phyloP scores from a whole-genome alignment of 257 asterid genomes.

The Lithospermum erythrorhizon region DNA sequence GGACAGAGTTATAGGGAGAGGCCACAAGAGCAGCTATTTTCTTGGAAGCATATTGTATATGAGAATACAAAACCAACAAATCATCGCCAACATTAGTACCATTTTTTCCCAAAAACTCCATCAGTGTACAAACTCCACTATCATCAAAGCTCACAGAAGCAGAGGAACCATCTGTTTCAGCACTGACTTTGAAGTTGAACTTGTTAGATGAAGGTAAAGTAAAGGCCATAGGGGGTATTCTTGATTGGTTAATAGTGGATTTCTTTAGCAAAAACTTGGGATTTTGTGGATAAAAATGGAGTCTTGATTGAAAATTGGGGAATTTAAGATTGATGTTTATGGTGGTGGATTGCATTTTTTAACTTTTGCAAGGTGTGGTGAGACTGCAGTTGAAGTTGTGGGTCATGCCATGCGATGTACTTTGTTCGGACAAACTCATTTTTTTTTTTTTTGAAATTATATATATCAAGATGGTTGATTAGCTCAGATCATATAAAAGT shows the following conservation, averaged over 20 bases:
- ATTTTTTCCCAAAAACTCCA: constrained; percentile 55
- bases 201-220: constrained; percentile 23
- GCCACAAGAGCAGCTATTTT: constrained; percentile 86
- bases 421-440: too few relatives aligned
- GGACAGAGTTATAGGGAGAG: constrained; percentile 65
- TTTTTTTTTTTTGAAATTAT: too few relatives aligned
- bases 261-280: constrained; percentile 18
- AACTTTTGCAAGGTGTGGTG: constrained; percentile 3
- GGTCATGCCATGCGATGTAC: background rate
- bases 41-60: constrained; percentile 76
- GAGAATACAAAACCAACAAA: constrained; percentile 48
- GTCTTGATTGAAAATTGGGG: constrained; percentile 27
- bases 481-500: too few relatives aligned
- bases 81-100: constrained; percentile 63
- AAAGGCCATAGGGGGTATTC: constrained; percentile 26
- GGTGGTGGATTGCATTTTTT: constrained; percentile 40
- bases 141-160: constrained; percentile 13
- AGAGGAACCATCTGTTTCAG: constrained; percentile 11
- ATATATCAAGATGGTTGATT: too few relatives aligned
- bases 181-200: constrained; percentile 31
- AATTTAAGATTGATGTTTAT: constrained; percentile 18
- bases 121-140: constrained; percentile 44
- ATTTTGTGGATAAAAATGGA: constrained; percentile 20
- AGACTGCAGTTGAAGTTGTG: background rate
- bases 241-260: constrained; percentile 18